phyloP scores from a whole-genome alignment of 1,139 yeast species.

The Hansenula anomala region DNA sequence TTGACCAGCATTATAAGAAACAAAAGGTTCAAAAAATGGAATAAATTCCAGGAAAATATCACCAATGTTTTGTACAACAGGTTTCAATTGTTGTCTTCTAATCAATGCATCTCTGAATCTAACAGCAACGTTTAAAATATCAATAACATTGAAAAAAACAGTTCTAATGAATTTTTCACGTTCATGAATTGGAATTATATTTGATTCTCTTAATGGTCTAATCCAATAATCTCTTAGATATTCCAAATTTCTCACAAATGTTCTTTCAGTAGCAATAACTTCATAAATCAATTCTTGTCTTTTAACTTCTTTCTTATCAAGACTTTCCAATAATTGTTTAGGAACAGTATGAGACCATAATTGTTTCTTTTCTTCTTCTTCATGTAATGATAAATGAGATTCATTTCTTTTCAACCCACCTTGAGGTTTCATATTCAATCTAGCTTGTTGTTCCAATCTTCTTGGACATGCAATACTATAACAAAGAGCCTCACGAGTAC shows the following conservation, averaged over 20 bases:
- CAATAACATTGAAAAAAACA: conserved; percentile 87
- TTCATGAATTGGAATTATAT: conserved; percentile 83
- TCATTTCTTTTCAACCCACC: conserved; percentile 86
- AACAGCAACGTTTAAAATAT: conserved; percentile 78
- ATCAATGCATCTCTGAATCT: conserved; percentile 86
- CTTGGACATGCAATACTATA: conserved; percentile 98
- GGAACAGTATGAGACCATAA: conserved; percentile 96
- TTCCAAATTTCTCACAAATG: conserved; percentile 91
- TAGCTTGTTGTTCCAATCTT: conserved; percentile 91
- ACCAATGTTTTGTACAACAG: conserved; percentile 81
- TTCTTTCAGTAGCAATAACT: conserved; percentile 89
- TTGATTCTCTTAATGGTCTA: conserved; percentile 80
- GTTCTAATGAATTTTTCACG: conserved; percentile 87
- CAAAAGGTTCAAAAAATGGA: conserved; percentile 86
- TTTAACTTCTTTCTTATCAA: conserved; percentile 83
- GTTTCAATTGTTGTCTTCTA: conserved; percentile 81
- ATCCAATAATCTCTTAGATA: conserved; percentile 92
- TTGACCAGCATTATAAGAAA: conserved; percentile 92
- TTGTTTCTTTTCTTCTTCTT: conserved; percentile 77
- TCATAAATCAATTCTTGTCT: conserved; percentile 95
- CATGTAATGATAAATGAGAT: conserved; percentile 69
- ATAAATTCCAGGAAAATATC: conserved; percentile 83
- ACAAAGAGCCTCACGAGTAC: conserved; percentile 83
- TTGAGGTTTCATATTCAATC: conserved; percentile 82
- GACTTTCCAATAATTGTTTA: conserved; percentile 66